A percentile compares a stretch with the other conserved stretches of the same genome.
Conservation (phyloP, 2,329 filamentous ascomycete species). For the Sporothrix luriei region DNA sequence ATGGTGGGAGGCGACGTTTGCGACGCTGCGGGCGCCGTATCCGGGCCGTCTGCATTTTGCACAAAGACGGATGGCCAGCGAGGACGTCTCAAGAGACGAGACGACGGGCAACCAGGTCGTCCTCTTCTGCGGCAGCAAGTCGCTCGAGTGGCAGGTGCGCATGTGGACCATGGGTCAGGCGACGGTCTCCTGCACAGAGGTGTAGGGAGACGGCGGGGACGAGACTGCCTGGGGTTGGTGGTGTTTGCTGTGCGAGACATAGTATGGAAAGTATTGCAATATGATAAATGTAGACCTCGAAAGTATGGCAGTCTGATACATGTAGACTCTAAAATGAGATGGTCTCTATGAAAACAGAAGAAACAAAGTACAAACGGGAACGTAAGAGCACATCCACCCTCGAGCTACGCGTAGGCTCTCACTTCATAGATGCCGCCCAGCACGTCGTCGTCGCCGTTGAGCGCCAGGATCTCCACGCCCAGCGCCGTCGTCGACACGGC, state of each 20-base stretch:
- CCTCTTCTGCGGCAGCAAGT: constrained; percentile 39
- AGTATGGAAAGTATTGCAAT: no score
- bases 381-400: no score
- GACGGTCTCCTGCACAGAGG: constrained; percentile 29
- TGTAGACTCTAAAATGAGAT: no score
- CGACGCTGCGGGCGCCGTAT: neutral
- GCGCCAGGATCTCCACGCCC: constrained; percentile 37
- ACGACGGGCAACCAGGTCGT: neutral
- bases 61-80: constrained; percentile 30
- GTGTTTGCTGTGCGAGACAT: no score
- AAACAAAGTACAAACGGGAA: no score
- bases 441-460: constrained; percentile 37
- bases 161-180: constrained; percentile 35
- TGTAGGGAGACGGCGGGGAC: neutral
- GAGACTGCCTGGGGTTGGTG: no score
- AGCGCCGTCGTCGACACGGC: constrained; percentile 28
- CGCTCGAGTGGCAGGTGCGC: constrained; percentile 38
- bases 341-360: no score
- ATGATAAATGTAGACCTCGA: no score
- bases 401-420: constrained; percentile 37
- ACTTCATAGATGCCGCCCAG: constrained; percentile 39
- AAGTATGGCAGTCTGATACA: no score
- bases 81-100: constrained; percentile 6
- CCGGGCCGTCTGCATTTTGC: neutral
- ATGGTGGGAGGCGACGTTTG: constrained; percentile 32